Evolutionary conservation across 306 rosid species (phyloP).

Genomic region (Styphnolobium japonicum): DNA sequence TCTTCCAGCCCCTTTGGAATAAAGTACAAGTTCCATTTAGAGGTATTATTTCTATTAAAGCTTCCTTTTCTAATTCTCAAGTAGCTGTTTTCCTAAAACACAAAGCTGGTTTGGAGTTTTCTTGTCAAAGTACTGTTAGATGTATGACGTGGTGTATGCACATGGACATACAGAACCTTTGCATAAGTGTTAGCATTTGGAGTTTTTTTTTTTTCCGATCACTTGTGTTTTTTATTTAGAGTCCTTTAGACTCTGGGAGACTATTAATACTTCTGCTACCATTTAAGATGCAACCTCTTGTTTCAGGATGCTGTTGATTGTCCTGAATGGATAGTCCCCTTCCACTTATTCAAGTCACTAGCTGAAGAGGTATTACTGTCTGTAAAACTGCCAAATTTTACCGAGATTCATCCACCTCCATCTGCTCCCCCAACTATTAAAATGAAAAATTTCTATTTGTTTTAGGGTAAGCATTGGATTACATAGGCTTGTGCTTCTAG

Average conservation of each 20-base stretch:
- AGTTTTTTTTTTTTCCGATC: no score
- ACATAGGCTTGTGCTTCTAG: neutral
- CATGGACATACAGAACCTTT: neutral
- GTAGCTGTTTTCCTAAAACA: neutral
- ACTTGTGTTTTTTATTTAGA: neutral
- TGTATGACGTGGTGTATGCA: neutral
- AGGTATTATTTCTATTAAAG: slow-evolving; percentile 50
- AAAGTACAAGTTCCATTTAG: slow-evolving; percentile 87
- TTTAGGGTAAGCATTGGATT: neutral
- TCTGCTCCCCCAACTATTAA: neutral
- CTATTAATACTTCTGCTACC: neutral
- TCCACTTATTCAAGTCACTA: slow-evolving; percentile 70
- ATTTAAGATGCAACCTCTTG: neutral
- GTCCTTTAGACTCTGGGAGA: neutral
- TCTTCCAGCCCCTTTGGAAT: slow-evolving; percentile 91
- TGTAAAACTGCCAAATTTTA: neutral
- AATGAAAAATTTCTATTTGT: neutral
- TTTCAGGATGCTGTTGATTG: slow-evolving; percentile 97
- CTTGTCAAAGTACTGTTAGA: no score
- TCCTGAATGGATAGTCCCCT: slow-evolving; percentile 97
- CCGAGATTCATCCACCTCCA: neutral
- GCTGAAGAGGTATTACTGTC: slow-evolving; percentile 77
- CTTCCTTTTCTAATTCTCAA: neutral
- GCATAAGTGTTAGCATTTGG: neutral
- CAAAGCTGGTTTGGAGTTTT: neutral